phyloP scores from a whole-genome alignment of 2,329 filamentous ascomycete genomes.

The Chaetomium globosum region DNA sequence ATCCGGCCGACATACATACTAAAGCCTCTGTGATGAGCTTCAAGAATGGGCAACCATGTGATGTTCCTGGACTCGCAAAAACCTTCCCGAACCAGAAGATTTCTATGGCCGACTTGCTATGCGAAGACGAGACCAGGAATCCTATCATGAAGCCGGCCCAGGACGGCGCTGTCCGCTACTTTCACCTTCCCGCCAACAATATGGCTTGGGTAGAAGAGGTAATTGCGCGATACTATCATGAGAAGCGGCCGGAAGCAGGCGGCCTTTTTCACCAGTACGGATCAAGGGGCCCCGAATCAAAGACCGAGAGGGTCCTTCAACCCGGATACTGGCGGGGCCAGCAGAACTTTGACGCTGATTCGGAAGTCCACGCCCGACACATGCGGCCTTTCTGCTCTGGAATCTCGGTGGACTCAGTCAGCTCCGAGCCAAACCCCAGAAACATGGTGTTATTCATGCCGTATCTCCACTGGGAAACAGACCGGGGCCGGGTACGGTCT shows the following conservation, averaged over 20 bases:
- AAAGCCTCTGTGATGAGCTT: conserved; percentile 32
- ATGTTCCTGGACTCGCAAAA: conserved; percentile 22
- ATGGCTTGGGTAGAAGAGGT: conserved; percentile 34
- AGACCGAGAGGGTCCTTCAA: conserved; percentile 30
- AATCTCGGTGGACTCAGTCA: conserved; percentile 35
- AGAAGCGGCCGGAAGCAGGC: conserved; percentile 24
- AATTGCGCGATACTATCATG: conserved; percentile 34
- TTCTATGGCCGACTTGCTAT: conserved; percentile 29
- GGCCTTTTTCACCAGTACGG: conserved; percentile 8
- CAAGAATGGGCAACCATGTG: conserved; percentile 24
- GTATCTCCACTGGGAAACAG: conserved; percentile 48
- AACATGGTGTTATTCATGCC: conserved; percentile 41
- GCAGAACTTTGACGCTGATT: conserved; percentile 35
- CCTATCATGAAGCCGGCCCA: conserved; percentile 29
- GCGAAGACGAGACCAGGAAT: conserved; percentile 28
- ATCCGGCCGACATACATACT: conserved; percentile 28
- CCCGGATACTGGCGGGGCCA: conserved; percentile 43
- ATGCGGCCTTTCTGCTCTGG: conserved; percentile 43
- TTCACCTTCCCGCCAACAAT: conserved; percentile 36
- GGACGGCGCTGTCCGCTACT: conserved; percentile 29
- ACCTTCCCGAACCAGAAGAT: conserved; percentile 32
- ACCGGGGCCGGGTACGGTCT: conserved; percentile 40
- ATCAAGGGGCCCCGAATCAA: conserved; percentile 11
- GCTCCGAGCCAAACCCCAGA: conserved; percentile 25
- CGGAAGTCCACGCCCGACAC: conserved; percentile 42